Evolutionary conservation across 768 basidiomycete genomes (phyloP).

Genomic region (Dioszegia aurantiaca): DNA sequence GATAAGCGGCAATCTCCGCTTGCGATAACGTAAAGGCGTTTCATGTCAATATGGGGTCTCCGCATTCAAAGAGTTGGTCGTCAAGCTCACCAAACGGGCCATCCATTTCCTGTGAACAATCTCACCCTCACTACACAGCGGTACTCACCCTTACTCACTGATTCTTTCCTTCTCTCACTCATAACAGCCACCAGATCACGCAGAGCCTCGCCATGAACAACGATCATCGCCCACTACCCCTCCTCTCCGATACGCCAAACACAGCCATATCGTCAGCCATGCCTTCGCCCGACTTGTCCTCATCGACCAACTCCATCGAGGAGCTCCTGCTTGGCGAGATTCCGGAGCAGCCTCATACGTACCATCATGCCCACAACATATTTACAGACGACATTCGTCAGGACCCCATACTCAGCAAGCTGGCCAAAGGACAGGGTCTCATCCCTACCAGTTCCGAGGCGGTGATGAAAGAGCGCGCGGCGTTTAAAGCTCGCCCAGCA

Average conservation of each 20-base stretch:
- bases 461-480: not conserved
- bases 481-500: constrained; percentile 33
- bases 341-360: not conserved
- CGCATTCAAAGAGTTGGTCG: not conserved
- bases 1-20: not conserved
- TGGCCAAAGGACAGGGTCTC: constrained; percentile 22
- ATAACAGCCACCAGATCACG: not conserved
- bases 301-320: not conserved
- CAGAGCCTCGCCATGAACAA: not conserved
- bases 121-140: not conserved
- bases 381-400: constrained; percentile 19
- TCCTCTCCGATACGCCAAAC: constrained; percentile 5
- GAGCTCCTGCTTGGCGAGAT: not conserved
- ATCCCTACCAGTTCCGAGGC: not conserved
- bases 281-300: not conserved
- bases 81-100: not conserved
- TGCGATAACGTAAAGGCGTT: not conserved
- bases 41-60: constrained; percentile 9
- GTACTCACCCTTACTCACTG: not conserved
- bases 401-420: constrained; percentile 32
- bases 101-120: too few species aligned
- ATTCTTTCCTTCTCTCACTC: not conserved
- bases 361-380: not conserved
- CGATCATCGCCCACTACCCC: not conserved
- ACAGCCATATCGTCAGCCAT: not conserved